Percentiles rank a stretch among this genome's conserved stretches.
Conservation (phyloP, 805 yeast genomes). For the Yamadazyma scolyti region DNA sequence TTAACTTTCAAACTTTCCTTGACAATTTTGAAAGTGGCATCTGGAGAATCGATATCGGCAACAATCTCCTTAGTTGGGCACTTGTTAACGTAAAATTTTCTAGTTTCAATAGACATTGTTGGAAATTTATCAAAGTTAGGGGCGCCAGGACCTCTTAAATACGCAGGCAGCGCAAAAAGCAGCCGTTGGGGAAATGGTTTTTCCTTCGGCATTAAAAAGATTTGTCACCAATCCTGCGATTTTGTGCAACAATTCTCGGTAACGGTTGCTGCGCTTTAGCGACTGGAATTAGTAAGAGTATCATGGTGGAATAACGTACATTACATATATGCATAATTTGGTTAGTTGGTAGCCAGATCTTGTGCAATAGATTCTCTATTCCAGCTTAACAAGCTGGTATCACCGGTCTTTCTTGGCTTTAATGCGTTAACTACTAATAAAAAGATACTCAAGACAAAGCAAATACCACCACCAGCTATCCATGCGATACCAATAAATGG, state of each 20-base stretch:
- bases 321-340: constrained; percentile 1
- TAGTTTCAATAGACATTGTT: not conserved
- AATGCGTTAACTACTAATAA: constrained; percentile 54
- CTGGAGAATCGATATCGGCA: constrained; percentile 15
- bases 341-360: constrained; percentile 1
- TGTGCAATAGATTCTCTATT: constrained; percentile 39
- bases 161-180: no score
- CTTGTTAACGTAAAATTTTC: constrained; percentile 14
- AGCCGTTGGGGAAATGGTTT: no score
- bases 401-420: constrained; percentile 70
- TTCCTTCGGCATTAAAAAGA: no score
- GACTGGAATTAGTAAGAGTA: no score
- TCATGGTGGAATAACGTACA: no score
- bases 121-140: no score
- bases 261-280: no score
- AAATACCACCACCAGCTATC: constrained; percentile 72
- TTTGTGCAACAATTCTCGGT: no score
- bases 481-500: constrained; percentile 68
- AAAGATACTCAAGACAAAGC: constrained; percentile 52
- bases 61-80: constrained; percentile 18
- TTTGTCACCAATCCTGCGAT: no score
- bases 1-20: constrained; percentile 9
- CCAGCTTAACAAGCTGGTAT: constrained; percentile 70
- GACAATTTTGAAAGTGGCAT: constrained; percentile 27
- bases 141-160: no score